These are phyloP conservation scores for Mortierella sp. DNA, from an alignment of 371 early-diverging fungal genomes.

Conservation along the genomic window DNA sequence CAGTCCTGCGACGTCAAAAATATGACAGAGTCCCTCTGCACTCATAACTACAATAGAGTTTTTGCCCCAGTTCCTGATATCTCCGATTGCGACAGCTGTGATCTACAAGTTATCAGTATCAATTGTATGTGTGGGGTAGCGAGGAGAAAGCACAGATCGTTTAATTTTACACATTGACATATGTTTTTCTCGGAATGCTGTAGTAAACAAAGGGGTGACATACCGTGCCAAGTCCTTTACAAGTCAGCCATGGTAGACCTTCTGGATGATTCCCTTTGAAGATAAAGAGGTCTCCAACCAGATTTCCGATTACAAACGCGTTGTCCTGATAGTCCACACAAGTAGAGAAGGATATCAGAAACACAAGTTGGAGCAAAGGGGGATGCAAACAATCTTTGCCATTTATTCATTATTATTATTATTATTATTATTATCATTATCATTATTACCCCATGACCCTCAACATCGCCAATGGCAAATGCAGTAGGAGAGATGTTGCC, in stretches of 20 bases:
- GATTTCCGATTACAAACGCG: slow-evolving; percentile 87
- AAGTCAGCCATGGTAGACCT: slow-evolving; percentile 67
- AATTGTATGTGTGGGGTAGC: neutral
- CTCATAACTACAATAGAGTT: slow-evolving; percentile 76
- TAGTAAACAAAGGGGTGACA: slow-evolving; percentile 3
- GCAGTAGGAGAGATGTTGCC: slow-evolving; percentile 89
- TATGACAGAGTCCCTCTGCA: slow-evolving; percentile 77
- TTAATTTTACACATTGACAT: neutral
- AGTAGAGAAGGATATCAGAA: neutral
- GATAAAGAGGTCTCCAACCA: slow-evolving; percentile 83
- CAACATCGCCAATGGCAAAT: slow-evolving; percentile 85
- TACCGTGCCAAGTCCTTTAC: slow-evolving; percentile 75
- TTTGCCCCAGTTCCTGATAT: slow-evolving; percentile 73
- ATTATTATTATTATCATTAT: too few relatives aligned
- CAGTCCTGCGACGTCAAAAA: slow-evolving; percentile 69
- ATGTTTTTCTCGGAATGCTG: neutral
- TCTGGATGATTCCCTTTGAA: slow-evolving; percentile 77
- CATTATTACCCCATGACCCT: slow-evolving; percentile 78
- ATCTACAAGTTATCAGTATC: slow-evolving; percentile 56
- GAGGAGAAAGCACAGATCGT: neutral
- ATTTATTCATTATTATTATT: neutral
- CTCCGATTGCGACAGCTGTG: slow-evolving; percentile 77
- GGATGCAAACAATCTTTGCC: neutral
- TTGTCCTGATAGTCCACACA: slow-evolving; percentile 66
- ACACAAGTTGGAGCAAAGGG: neutral